These are phyloP conservation scores for Solanum appendiculatum DNA, from an alignment of 257 asterid genomes.

Conservation along the genomic window DNA sequence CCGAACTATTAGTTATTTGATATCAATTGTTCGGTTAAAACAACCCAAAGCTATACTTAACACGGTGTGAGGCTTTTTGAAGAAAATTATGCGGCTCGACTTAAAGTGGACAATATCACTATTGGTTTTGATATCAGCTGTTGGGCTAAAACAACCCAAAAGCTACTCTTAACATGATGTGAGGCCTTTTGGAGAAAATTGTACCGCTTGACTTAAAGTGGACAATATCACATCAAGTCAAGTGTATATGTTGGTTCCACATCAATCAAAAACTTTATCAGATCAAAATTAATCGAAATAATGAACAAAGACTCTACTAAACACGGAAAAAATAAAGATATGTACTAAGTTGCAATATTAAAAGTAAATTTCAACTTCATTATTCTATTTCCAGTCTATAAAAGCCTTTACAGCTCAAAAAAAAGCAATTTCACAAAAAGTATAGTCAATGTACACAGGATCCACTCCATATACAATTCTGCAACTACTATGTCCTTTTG, in stretches of 20 bases:
- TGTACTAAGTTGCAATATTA: background rate
- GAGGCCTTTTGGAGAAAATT: background rate
- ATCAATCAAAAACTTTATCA: background rate
- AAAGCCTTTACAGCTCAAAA: background rate
- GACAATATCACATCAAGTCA: background rate
- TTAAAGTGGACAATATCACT: background rate
- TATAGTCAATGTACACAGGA: background rate
- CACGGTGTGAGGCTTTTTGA: background rate
- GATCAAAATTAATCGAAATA: background rate
- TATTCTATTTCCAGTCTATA: background rate
- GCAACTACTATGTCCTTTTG: background rate
- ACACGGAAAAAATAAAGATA: background rate
- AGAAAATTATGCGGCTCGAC: background rate
- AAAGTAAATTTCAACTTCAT: background rate
- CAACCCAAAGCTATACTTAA: background rate
- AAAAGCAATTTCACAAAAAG: background rate
- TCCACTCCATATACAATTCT: background rate
- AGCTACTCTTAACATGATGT: background rate
- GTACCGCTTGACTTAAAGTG: background rate
- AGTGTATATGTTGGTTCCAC: background rate
- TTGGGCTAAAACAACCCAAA: background rate
- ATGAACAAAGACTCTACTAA: background rate
- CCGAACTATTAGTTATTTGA: background rate
- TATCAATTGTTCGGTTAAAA: background rate
- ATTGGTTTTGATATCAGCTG: background rate